Percentiles rank a stretch among this genome's conserved stretches.
These are phyloP conservation scores for Rhododendron henanense DNA, from an alignment of 148 eudicot species.

Conservation along the genomic window DNA sequence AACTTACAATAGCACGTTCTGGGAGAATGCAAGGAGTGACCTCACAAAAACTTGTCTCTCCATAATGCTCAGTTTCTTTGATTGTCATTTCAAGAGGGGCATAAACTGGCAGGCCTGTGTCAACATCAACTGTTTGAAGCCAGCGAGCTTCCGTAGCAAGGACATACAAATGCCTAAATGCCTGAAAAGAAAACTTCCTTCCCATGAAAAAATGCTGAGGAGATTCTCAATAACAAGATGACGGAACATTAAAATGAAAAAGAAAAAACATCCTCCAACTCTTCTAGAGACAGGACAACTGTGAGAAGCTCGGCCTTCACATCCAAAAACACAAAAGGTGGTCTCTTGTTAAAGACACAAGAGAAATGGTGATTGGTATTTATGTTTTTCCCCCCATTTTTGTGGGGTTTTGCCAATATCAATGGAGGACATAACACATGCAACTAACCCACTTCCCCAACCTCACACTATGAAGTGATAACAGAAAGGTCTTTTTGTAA, in stretches of 20 bases:
- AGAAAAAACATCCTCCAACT: background rate
- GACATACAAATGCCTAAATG: conserved; percentile 94
- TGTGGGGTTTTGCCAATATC: background rate
- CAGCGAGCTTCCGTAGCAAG: conserved; percentile 98
- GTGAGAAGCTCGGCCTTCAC: background rate
- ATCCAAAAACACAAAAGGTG: background rate
- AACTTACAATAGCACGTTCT: conserved; percentile 87
- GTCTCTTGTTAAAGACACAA: background rate
- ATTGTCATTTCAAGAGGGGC: conserved; percentile 90
- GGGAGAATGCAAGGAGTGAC: conserved; percentile 97
- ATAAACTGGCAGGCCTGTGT: conserved; percentile 89
- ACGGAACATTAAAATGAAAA: background rate
- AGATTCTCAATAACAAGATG: background rate
- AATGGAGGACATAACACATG: background rate
- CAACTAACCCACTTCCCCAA: background rate
- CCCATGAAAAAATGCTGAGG: background rate
- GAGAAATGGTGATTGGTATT: background rate
- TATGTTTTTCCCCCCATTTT: background rate
- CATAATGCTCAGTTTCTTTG: conserved; percentile 75
- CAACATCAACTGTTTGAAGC: conserved; percentile 95
- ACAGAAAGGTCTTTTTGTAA: background rate
- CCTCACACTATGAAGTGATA: background rate
- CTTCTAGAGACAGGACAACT: background rate
- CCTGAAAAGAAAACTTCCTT: conserved; percentile 38
- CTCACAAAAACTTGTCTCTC: conserved; percentile 88